These are phyloP conservation scores for Stephania japonica DNA, from an alignment of 164 flowering plant genomes.

Conservation along the genomic window DNA sequence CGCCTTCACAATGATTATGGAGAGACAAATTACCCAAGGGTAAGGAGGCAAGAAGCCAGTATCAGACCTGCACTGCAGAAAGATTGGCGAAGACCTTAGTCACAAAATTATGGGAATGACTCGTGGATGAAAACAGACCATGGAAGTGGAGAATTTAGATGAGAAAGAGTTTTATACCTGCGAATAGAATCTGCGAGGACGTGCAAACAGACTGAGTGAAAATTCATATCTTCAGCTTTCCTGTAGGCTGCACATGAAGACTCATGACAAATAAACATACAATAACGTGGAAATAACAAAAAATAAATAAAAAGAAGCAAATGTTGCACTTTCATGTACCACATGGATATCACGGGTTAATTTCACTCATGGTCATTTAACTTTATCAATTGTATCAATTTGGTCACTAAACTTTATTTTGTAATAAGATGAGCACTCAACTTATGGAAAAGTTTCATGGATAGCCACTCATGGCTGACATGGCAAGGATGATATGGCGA, in stretches of 20 bases:
- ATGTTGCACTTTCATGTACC: background rate
- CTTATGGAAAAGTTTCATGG: no score
- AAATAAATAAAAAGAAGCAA: background rate
- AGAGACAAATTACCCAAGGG: constrained; percentile 62
- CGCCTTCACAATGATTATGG: background rate
- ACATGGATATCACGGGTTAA: background rate
- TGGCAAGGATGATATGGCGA: no score
- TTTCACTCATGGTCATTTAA: no score
- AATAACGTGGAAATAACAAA: background rate
- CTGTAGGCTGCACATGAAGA: constrained; percentile 59
- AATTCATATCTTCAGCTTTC: constrained; percentile 95
- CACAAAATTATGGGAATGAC: background rate
- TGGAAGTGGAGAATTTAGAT: background rate
- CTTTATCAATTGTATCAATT: no score
- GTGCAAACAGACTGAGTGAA: constrained; percentile 93
- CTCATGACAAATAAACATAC: constrained; percentile 8
- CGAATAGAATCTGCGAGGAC: constrained; percentile 98
- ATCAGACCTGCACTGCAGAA: constrained; percentile 94
- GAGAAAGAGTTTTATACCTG: constrained; percentile 45
- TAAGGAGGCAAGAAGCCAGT: constrained; percentile 84
- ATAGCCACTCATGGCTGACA: no score
- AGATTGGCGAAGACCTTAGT: constrained; percentile 20
- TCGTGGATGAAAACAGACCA: background rate
- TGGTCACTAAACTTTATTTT: no score
- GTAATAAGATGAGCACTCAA: no score